Percentiles rank a stretch among this genome's conserved stretches.
Conservation (phyloP, 2,329 filamentous ascomycete species). For the Colletotrichum tamarilloi region DNA sequence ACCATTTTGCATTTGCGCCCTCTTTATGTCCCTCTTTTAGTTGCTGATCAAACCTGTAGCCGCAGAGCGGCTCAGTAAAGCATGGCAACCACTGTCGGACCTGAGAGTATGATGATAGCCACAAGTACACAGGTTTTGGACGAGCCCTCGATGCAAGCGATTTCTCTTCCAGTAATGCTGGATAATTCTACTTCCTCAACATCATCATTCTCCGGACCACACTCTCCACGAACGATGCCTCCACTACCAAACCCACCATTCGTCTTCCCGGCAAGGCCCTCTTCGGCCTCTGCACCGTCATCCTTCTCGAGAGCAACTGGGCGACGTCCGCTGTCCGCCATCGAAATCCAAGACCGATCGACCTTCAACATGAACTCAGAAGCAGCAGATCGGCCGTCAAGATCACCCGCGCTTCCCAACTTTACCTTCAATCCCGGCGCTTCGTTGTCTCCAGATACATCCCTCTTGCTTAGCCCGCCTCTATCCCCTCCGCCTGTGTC, state of each 20-base stretch:
- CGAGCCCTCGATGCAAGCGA: slow-evolving; percentile 38
- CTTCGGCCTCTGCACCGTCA: slow-evolving; percentile 59
- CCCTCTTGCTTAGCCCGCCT: slow-evolving; percentile 63
- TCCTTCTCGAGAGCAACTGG: slow-evolving; percentile 60
- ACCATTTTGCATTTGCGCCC: slow-evolving; percentile 37
- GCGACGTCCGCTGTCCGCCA: slow-evolving; percentile 64
- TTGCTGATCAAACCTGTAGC: slow-evolving; percentile 57
- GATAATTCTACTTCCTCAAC: slow-evolving; percentile 41
- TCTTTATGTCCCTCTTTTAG: slow-evolving; percentile 55
- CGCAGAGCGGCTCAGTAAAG: slow-evolving; percentile 59
- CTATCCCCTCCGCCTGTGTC: slow-evolving; percentile 60
- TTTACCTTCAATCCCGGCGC: slow-evolving; percentile 68
- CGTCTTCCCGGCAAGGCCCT: slow-evolving; percentile 66
- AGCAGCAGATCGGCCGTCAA: slow-evolving; percentile 39
- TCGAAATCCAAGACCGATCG: slow-evolving; percentile 54
- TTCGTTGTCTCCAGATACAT: slow-evolving; percentile 46
- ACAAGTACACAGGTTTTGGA: slow-evolving; percentile 30
- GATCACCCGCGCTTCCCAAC: slow-evolving; percentile 59
- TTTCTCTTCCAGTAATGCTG: slow-evolving; percentile 43
- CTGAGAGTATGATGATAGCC: slow-evolving; percentile 48
- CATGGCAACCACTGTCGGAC: slow-evolving; percentile 55
- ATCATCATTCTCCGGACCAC: slow-evolving; percentile 41
- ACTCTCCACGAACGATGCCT: slow-evolving; percentile 48
- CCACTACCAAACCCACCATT: slow-evolving; percentile 73
- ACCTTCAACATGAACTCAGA: slow-evolving; percentile 45